These are phyloP conservation scores for Dacryopinax spathularia DNA, from an alignment of 768 basidiomycete species.

Conservation along the genomic window DNA sequence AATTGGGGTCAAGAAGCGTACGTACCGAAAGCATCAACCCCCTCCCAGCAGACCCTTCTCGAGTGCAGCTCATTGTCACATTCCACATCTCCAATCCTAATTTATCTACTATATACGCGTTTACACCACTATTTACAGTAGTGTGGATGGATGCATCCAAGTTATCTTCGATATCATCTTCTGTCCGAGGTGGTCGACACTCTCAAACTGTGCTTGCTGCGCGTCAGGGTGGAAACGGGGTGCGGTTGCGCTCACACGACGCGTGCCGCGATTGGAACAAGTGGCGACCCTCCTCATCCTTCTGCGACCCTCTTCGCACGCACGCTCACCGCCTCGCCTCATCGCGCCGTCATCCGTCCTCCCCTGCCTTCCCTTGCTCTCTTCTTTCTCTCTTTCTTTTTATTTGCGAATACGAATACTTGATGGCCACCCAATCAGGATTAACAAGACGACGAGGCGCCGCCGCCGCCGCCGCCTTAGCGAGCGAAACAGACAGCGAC, in stretches of 20 bases:
- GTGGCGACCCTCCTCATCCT: constrained; percentile 14
- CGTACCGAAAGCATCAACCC: too few relatives aligned
- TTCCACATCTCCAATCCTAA: too few relatives aligned
- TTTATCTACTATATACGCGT: too few relatives aligned
- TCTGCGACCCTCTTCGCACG: constrained; percentile 12
- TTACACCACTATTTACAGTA: too few relatives aligned
- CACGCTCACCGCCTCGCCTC: constrained; percentile 8
- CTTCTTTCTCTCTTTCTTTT: constrained; percentile 8
- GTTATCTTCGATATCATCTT: too few relatives aligned
- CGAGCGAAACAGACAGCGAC: background rate
- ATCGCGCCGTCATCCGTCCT: background rate
- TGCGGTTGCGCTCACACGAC: background rate
- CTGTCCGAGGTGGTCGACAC: too few relatives aligned
- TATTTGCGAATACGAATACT: constrained; percentile 2
- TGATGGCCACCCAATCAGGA: constrained; percentile 21
- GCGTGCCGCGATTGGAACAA: background rate
- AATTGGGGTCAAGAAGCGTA: too few relatives aligned
- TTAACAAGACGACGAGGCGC: constrained; percentile 22
- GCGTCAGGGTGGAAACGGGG: background rate
- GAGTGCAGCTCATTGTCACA: too few relatives aligned
- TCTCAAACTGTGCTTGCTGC: too few relatives aligned
- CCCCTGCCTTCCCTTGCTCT: constrained; percentile 8
- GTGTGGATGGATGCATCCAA: too few relatives aligned
- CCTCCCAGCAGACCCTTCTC: too few relatives aligned
- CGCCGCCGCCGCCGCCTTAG: constrained; percentile 4